Base-by-base conservation (phyloP, 495 filamentous ascomycete genomes). In the Talaromyces ruber region DNA sequence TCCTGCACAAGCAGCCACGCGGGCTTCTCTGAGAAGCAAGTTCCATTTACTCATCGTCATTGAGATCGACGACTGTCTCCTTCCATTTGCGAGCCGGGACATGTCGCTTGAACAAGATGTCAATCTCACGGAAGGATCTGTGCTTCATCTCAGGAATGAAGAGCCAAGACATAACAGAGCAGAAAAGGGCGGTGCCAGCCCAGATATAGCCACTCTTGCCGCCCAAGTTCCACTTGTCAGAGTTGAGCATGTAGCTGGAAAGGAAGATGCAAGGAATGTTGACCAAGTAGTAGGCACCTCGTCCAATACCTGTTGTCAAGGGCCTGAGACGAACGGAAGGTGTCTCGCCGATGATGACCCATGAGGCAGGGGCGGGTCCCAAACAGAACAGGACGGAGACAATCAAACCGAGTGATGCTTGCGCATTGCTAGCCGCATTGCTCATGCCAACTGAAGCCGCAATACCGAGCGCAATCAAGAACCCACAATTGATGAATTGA, bases 281-380 rank as follows among this genome's bases (percentile, higher is more conserved):
- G 61, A 80, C 77, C 57, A 82, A 53, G 68, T 83, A 78, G 73
- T 81, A 81, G 62, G 73, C 64, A 61, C 62, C 81, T 64, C 83
- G 81, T 68, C 77, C 82, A 59, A 82, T 71, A 63, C 80, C 82
- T 53, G 81, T 86, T n/a, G 76, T 86, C 53, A 84, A 70, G 43
- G 81, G 78, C 52, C 82, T 70, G 53, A 83, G 80, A 62, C 82
- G 82, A 67, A 84, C 74, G 61, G 82, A 72, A 37, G 82, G 80
- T 56, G 81, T 84, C 68, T 84, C 82, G 34, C 78, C 81, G 62
- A 86, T 84, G 63, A 84, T 81, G 69, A 80, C 77, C 75, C 76
- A 85, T 55, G 81, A 82, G 58, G 76, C 76, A 60, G 82, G 82
- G 29, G 76, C 82, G 22, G 76, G 79, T 62, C 78, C 79, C 61